Base-by-base conservation (phyloP, 257 asterid species). In the Mitragyna speciosa region DNA sequence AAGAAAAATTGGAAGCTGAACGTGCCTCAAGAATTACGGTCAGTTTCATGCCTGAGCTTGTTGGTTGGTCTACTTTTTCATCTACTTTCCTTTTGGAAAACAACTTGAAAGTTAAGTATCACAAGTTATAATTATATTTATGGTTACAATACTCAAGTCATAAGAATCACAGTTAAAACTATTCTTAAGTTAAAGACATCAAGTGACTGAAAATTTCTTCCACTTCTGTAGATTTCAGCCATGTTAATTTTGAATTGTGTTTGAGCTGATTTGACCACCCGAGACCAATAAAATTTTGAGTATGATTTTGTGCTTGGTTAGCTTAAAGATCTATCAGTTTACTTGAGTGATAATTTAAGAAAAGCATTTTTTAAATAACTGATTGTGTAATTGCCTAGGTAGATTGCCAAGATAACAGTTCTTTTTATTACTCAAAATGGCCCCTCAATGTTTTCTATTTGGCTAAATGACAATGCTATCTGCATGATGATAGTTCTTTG, bases 21-120 rank as follows among this genome's bases (percentile, higher is more conserved):
- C 93, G 91, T 78, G 89, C 82, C 69, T 81, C 91, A 47, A 91
- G 98, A 85, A 95, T 95, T 77, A 93, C 99, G 92, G 97, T 95
- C 63, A 80, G 92, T 80, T 43, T 56, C 68, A 72, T 84, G 75
- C 43, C 30, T 28, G 19, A 20, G 17, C 39, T 78, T 74, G 65
- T 48, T 30, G 45, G 43, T 52, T 67, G 54, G 56, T 36, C 39
- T 41, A 71, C 16, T 39, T 70, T 68, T 61, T 52, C 12, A 19
- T 36, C 43, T 30, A 7, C 22, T 14, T 66, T 77, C 14, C 67
- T 47, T 48, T 31, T 66, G 63, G 80, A 5, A 64, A 69, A 73
- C 7, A 12, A 3, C 15, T 67, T 1, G 11, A 28, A 16, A 16
- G 59, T 52, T 52, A 16, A 22, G 59, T 52, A 16, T 6, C 7